Base-by-base conservation (phyloP, 768 basidiomycete species). In the Leccinellum luteum region DNA sequence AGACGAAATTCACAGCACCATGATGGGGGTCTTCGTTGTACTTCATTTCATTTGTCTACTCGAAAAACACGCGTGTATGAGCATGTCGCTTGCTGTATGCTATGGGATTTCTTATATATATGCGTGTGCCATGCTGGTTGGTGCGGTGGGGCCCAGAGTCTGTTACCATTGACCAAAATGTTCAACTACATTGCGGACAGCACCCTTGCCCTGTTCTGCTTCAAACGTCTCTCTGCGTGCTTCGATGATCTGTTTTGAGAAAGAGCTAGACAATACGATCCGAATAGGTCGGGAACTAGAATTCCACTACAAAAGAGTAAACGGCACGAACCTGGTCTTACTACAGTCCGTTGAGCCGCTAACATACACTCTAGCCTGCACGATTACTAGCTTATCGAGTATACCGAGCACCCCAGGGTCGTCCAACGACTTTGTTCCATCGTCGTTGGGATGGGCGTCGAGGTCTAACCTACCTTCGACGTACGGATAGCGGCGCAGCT, bases 331-430 rank as follows among this genome's bases (percentile, higher is more conserved):
- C n/a, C n/a, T n/a, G n/a, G n/a, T n/a, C n/a, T n/a, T n/a, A n/a
- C n/a, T n/a, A n/a, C n/a, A n/a, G 8, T 75, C 72, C 3, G 66
- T 69, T 27, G 75, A 34, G 78, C 79, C 35, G n/a, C n/a, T n/a
- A n/a, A n/a, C n/a, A n/a, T n/a, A n/a, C n/a, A 80, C 51, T 41
- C 73, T 67, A 19, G 84, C 79, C 28, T 75, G 68, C 56, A 75
- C 76, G 17, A 78, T 75, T 41, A 84, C 77, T 57, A 80, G 68
- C 68, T 85, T 85, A 56, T 86, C 82, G 56, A 87, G 60, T 49
- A 86, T 86, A 1, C 79, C 83, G 48, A 76, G 60, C 23, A 81
- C 70, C 0, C 85, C 85, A 0, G 76, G 56, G 58, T 87, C 85
- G 12, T 75, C 60, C 25, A 79, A 54, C 17, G 73, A 34, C 32